Base-by-base conservation (phyloP, 2,329 filamentous ascomycete species). In the Calonectria fujianensis region DNA sequence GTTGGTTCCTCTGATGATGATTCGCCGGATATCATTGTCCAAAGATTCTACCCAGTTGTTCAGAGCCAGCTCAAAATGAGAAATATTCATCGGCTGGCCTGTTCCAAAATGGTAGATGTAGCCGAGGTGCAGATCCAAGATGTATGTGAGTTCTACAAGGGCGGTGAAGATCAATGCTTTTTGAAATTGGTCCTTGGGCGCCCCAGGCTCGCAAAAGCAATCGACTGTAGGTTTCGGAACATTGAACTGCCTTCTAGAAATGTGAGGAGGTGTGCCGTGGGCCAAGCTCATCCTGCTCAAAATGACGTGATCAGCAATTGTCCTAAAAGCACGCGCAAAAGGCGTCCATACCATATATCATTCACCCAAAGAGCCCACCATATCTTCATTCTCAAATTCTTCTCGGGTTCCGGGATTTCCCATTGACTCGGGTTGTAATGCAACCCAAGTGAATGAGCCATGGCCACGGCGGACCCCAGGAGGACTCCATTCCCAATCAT, bases 351-450 rank as follows among this genome's bases (percentile, higher is more conserved):
- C 90, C 90, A 92, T 67, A 87, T 85, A 77, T 92, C 90, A 65
- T 91, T 87, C 10, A 92, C 84, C 18, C 90, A 76, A 0, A 92
- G 80, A 11, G 86, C 85, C 90, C 90, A 91, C 90, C 90, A 92
- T 2, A 91, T 87, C 65, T 87, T 85, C 77, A 90, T 88, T 31
- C 90, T 81, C 6, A 90, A 76, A 13, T 84, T 82, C 79, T 91
- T 91, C 75, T 91, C 90, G 0, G 85, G 78, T 4, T 84, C 78
- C 0, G 88, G 84, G 20, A 91, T 88, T 67, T 88, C 87, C 90
- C 90, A 92, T 5, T 82, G 82, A 1, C 85, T 82, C 0, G 90
- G 88, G 59, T 90, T 86, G 11, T 89, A 86, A 75, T 92, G 91
- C 5, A 92, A 79, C 0, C 90, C 90, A 0, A 92, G 82, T 0